phyloP scores from a whole-genome alignment of 169 alveolate species.

The Plasmodium yoelii region DNA sequence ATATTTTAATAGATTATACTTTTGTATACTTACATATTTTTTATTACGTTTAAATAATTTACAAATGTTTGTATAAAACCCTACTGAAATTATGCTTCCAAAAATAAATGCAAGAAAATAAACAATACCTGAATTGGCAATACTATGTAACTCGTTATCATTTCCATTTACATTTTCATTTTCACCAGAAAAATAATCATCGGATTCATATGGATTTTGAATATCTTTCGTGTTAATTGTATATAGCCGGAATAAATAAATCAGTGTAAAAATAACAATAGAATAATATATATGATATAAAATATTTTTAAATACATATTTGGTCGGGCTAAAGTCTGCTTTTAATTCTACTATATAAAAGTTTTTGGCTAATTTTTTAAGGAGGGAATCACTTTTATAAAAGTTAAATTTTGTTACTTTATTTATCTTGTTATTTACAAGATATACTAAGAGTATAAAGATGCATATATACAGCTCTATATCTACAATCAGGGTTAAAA shows the following conservation, averaged over 20 bases:
- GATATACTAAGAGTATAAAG: conserved; percentile 14
- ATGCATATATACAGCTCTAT: conserved; percentile 27
- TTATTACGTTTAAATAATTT: conserved; percentile 11
- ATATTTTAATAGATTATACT: conserved; percentile 20
- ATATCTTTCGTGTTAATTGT: conserved; percentile 19
- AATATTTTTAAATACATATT: conserved; percentile 22
- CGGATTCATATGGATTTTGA: neutral
- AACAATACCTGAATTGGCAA: neutral
- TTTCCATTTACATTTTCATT: too few species aligned
- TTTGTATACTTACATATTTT: conserved; percentile 15
- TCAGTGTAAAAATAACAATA: conserved; percentile 8
- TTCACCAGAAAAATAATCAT: too few species aligned
- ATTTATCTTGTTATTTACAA: conserved; percentile 20
- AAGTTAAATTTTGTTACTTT: conserved; percentile 35
- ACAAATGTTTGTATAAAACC: conserved; percentile 29
- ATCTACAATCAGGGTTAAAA: conserved; percentile 30
- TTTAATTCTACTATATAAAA: conserved; percentile 44
- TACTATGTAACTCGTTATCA: neutral
- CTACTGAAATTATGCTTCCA: conserved; percentile 15
- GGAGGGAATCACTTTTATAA: conserved; percentile 17
- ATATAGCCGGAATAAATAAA: conserved; percentile 45
- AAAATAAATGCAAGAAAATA: conserved; percentile 24
- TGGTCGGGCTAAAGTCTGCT: conserved; percentile 44
- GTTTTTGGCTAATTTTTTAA: conserved; percentile 39
- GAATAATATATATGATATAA: conserved; percentile 49